These are phyloP conservation scores for Phoenix roebelenii DNA, from an alignment of 176 grass and related monocot species.

Conservation along the genomic window DNA sequence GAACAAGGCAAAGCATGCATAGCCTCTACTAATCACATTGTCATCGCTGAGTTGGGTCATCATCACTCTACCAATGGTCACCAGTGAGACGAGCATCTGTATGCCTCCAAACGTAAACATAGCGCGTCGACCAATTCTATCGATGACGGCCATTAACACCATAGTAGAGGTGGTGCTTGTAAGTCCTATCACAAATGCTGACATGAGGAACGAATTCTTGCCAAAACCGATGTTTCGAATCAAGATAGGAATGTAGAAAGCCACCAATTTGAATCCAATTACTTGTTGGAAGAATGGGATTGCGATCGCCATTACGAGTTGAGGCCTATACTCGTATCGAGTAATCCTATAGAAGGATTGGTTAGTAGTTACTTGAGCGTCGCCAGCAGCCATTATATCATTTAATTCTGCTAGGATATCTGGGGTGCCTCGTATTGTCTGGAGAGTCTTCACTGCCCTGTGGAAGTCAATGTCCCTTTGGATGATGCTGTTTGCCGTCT, in stretches of 20 bases:
- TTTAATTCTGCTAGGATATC: constrained; percentile 56
- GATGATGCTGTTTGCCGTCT: constrained; percentile 67
- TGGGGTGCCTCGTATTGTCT: constrained; percentile 47
- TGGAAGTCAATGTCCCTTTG: constrained; percentile 32
- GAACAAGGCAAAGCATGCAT: constrained; percentile 44
- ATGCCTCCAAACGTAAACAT: constrained; percentile 44
- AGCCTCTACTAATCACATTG: constrained; percentile 35
- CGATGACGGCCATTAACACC: constrained; percentile 40
- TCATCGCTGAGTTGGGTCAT: constrained; percentile 50
- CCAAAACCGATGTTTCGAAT: constrained; percentile 57
- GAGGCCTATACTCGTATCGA: constrained; percentile 56
- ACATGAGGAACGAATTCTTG: constrained; percentile 35
- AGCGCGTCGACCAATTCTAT: constrained; percentile 51
- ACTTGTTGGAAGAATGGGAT: constrained; percentile 65
- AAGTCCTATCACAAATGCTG: constrained; percentile 41
- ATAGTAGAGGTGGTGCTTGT: constrained; percentile 43
- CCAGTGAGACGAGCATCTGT: constrained; percentile 65
- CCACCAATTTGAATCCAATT: constrained; percentile 63
- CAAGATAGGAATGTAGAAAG: constrained; percentile 54
- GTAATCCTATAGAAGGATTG: constrained; percentile 44
- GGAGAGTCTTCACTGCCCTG: constrained; percentile 39
- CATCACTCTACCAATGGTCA: constrained; percentile 40
- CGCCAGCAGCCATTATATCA: constrained; percentile 50
- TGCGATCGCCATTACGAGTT: constrained; percentile 46
- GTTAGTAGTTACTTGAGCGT: constrained; percentile 18